Conservation (phyloP, 2,329 filamentous ascomycete species). For the Colletotrichum sp. region DNA sequence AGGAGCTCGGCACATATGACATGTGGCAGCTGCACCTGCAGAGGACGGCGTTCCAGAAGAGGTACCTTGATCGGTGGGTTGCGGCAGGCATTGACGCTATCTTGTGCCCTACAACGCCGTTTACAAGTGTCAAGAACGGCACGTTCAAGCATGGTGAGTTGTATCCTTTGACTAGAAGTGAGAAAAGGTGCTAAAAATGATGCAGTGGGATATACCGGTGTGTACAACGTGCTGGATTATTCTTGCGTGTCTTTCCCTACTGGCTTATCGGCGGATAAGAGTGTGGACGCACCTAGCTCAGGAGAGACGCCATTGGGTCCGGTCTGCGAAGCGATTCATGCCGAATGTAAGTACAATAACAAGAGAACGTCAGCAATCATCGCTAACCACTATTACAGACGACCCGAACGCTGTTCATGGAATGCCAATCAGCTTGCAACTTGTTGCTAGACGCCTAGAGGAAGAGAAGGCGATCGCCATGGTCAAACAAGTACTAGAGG, state of each 20-base stretch:
- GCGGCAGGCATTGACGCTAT: conserved; percentile 63
- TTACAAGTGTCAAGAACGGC: conserved; percentile 45
- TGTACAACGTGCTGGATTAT: conserved; percentile 55
- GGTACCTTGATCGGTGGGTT: conserved; percentile 51
- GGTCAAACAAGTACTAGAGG: conserved; percentile 25
- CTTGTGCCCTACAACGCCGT: conserved; percentile 60
- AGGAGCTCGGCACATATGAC: conserved; percentile 44
- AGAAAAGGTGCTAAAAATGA: not conserved
- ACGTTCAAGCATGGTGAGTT: conserved; percentile 47
- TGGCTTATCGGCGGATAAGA: conserved; percentile 42
- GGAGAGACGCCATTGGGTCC: conserved; percentile 38
- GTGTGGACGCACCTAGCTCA: conserved; percentile 35
- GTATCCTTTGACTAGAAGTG: not conserved
- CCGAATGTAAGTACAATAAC: no score
- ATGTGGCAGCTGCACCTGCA: conserved; percentile 55
- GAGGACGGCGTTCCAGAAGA: conserved; percentile 48
- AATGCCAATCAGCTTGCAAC: conserved; percentile 46
- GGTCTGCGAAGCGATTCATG: conserved; percentile 40
- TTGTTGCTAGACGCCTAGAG: conserved; percentile 46
- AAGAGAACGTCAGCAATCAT: no score
- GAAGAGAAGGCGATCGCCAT: conserved; percentile 45
- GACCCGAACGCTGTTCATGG: conserved; percentile 43
- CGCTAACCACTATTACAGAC: conserved; percentile 29
- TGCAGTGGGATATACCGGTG: conserved; percentile 53
- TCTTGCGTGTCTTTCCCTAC: conserved; percentile 52